Percentiles rank a stretch among this genome's conserved stretches.
These are phyloP conservation scores for Pugionium dolabratum DNA, from an alignment of 345 rosid species.

Conservation along the genomic window DNA sequence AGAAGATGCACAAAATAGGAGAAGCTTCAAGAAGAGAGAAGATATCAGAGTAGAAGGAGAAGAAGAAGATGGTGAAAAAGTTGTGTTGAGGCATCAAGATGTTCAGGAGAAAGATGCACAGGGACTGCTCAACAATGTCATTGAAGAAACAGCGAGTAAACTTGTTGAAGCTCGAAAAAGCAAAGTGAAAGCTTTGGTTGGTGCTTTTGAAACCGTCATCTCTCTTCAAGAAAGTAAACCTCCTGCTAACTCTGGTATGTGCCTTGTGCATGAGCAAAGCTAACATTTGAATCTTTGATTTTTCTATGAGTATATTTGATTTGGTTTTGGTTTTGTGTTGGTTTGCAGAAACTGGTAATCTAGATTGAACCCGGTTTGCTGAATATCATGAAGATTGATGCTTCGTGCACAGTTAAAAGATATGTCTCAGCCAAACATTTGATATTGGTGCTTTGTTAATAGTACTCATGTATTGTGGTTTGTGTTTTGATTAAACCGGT, in stretches of 20 bases:
- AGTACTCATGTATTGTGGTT: conserved; percentile 24
- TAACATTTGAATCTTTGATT: conserved; percentile 15
- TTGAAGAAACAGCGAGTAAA: conserved; percentile 63
- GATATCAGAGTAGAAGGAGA: conserved; percentile 35
- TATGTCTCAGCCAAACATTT: conserved; percentile 21
- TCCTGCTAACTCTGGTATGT: conserved; percentile 25
- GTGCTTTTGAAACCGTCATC: conserved; percentile 93
- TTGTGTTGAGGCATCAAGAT: conserved; percentile 81
- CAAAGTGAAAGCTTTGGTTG: conserved; percentile 95
- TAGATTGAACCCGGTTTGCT: conserved; percentile 25
- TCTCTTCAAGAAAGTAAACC: conserved; percentile 74
- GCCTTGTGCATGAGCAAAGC: neutral
- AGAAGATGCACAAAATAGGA: conserved; percentile 44
- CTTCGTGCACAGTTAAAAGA: conserved; percentile 20
- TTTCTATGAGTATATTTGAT: neutral
- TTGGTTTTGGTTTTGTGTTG: conserved; percentile 18
- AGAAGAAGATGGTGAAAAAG: conserved; percentile 43
- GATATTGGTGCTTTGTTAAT: conserved; percentile 28
- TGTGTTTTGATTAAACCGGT: conserved; percentile 28
- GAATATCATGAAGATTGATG: conserved; percentile 31
- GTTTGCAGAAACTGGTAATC: conserved; percentile 32
- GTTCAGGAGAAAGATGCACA: conserved; percentile 67
- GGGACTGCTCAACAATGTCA: conserved; percentile 71
- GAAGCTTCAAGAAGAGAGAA: conserved; percentile 60
- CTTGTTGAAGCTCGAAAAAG: conserved; percentile 80